Evolutionary conservation across 2,329 filamentous ascomycete species (phyloP), one percentile per base, ranked within the genome.

Genomic region (Myrmaecium sp.): DNA sequence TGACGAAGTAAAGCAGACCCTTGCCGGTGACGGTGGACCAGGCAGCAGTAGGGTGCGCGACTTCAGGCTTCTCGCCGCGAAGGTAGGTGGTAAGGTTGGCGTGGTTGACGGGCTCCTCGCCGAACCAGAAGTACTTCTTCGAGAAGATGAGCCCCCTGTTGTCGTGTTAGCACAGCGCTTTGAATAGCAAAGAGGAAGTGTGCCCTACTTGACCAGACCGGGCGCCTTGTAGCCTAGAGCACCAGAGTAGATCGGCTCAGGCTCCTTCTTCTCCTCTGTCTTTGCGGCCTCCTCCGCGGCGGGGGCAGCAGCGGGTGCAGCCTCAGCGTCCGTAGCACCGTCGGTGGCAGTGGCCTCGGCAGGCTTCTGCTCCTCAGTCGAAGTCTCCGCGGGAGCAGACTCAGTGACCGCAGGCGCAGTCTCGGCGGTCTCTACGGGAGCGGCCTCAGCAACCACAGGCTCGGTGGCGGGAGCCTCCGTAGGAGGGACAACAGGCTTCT

Each of bases 11-110:
- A 21, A 95, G 64, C 12, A 95, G 76, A 48, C 89, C 89, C 66
- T 92, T 92, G 54, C 86, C 86, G 32, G 86, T 94, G 65, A 92
- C 73, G 41, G 73, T 74, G 36, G 86, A 82, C 82, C 89, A 94
- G 18, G 89, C 78, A 40, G 73, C 76, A 42, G 77, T 76, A 39
- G 79, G 67, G 60, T 91, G 76, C 34, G 78, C 75, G 38, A 74
- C 64, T 28, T 74, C 65, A 30, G 74, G 65, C 74, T 94, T 94
- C 69, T 93, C 83, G 45, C 72, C 74, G 58, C 83, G 81, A 42
- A 91, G 66, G 63, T 86, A 94, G 42, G 66, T 59, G 40, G 64
- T 56, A 30, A 94, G 66, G 48, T 75, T 66, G 57, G 86, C 76
- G 42, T 70, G 58, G 46, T 83, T 70, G 33, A 91, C 75, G 16